These are phyloP conservation scores for Fusarium longipes DNA, from an alignment of 2,329 filamentous ascomycete genomes.

Conservation along the genomic window DNA sequence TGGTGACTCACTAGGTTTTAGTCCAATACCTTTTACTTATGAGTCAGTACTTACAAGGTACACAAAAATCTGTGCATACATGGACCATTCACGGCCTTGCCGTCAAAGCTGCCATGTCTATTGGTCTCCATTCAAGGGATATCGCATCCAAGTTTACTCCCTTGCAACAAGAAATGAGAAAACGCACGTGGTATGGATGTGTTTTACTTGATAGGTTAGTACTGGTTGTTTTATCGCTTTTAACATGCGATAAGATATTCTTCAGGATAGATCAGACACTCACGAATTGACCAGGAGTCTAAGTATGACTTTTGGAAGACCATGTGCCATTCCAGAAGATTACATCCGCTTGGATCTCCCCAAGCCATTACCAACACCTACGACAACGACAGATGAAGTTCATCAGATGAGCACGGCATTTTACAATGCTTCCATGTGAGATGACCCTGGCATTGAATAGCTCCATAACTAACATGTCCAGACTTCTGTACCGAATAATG, in stretches of 20 bases:
- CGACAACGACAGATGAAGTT: neutral
- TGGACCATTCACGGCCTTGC: conserved; percentile 66
- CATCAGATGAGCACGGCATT: conserved; percentile 22
- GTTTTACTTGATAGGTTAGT: conserved; percentile 31
- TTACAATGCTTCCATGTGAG: conserved; percentile 31
- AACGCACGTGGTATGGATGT: conserved; percentile 57
- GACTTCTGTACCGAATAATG: conserved; percentile 19
- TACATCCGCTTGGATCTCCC: conserved; percentile 29
- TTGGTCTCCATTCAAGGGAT: conserved; percentile 61
- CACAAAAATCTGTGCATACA: conserved; percentile 63
- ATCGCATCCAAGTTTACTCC: conserved; percentile 52
- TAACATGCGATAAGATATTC: neutral
- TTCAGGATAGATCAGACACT: neutral
- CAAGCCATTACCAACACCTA: neutral
- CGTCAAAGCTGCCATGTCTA: conserved; percentile 61
- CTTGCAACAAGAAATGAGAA: conserved; percentile 59
- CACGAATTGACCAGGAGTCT: conserved; percentile 3
- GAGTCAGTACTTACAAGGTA: conserved; percentile 65
- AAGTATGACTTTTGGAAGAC: conserved; percentile 31
- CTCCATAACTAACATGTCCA: neutral
- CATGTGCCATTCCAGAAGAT: conserved; percentile 30
- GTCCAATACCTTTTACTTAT: conserved; percentile 63
- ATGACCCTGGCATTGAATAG: fast-evolving
- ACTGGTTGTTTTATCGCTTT: neutral
- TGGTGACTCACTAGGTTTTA: neutral